phyloP scores from a whole-genome alignment of 495 filamentous ascomycete species.

The Geopyxis carbonaria region DNA sequence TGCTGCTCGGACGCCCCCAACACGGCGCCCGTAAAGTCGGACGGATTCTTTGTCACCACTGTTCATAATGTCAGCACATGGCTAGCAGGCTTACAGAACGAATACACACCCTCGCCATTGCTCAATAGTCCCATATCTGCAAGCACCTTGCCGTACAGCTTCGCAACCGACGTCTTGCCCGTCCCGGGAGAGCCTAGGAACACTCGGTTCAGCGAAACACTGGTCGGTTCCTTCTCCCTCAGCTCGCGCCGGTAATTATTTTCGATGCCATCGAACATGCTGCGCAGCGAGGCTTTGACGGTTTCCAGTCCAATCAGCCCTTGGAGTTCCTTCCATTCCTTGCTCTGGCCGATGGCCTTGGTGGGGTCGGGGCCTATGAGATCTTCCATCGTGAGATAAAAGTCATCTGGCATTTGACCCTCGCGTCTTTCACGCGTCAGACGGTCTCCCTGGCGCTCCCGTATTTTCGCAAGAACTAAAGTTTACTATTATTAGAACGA shows the following conservation, averaged over 20 bases:
- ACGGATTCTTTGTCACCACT: constrained; percentile 52
- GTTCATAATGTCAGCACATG: constrained; percentile 4
- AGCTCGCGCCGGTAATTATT: constrained; percentile 41
- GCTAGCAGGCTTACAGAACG: not conserved
- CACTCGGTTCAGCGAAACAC: constrained; percentile 48
- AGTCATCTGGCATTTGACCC: constrained; percentile 21
- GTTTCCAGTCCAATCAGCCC: constrained; percentile 36
- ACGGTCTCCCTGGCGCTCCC: constrained; percentile 37
- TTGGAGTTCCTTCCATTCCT: constrained; percentile 41
- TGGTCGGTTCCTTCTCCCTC: constrained; percentile 29
- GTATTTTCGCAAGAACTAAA: constrained; percentile 31
- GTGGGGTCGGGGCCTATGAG: constrained; percentile 45
- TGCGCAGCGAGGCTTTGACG: constrained; percentile 40
- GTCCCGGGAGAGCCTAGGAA: constrained; percentile 57
- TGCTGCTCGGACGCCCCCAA: constrained; percentile 52
- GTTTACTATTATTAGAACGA: too few relatives aligned
- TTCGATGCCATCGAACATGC: constrained; percentile 34
- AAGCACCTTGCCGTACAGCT: constrained; percentile 51
- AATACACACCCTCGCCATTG: constrained; percentile 28
- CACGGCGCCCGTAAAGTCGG: constrained; percentile 49
- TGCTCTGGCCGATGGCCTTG: constrained; percentile 28
- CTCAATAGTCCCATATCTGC: constrained; percentile 42
- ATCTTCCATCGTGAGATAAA: constrained; percentile 36
- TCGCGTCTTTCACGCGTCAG: constrained; percentile 28
- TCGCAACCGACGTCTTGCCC: constrained; percentile 61